These are phyloP conservation scores for Penicillium ochrochloron DNA, from an alignment of 495 filamentous ascomycete genomes.

Conservation along the genomic window DNA sequence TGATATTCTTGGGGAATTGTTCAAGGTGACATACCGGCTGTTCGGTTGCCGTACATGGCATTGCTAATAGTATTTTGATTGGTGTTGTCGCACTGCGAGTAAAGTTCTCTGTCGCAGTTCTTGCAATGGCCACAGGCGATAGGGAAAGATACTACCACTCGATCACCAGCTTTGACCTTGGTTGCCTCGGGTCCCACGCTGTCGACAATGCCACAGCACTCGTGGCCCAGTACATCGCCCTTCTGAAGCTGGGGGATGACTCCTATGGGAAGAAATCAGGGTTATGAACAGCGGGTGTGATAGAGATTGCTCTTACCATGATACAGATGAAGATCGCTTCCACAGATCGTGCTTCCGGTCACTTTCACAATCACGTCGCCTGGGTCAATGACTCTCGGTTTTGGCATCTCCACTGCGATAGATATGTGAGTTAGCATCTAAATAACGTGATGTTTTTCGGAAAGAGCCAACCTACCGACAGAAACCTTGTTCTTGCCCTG, in stretches of 20 bases:
- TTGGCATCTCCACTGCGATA: slow-evolving; percentile 59
- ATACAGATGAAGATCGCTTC: slow-evolving; percentile 81
- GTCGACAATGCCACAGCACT: slow-evolving; percentile 85
- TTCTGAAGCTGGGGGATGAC: slow-evolving; percentile 72
- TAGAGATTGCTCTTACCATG: slow-evolving; percentile 52
- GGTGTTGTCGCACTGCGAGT: slow-evolving; percentile 78
- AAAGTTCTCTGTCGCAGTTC: slow-evolving; percentile 76
- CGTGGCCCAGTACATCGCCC: slow-evolving; percentile 89
- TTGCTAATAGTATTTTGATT: slow-evolving; percentile 71
- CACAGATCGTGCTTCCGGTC: slow-evolving; percentile 86
- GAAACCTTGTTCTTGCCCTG: slow-evolving; percentile 45
- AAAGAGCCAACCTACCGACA: slow-evolving; percentile 32
- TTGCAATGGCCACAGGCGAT: slow-evolving; percentile 74
- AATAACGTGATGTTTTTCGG: background rate
- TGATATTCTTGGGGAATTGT: background rate
- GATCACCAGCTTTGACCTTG: slow-evolving; percentile 66
- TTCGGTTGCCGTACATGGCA: slow-evolving; percentile 72
- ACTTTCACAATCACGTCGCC: slow-evolving; percentile 79
- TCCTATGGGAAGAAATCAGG: slow-evolving; percentile 31
- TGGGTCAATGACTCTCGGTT: slow-evolving; percentile 72
- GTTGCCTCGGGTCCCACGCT: slow-evolving; percentile 64
- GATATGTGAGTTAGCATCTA: background rate
- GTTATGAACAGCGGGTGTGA: background rate
- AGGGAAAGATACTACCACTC: slow-evolving; percentile 86
- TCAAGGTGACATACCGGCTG: slow-evolving; percentile 61